A percentile compares a stretch with the other conserved stretches of the same genome.
These are phyloP conservation scores for Mycena galopus DNA, from an alignment of 768 basidiomycete species.

Conservation along the genomic window DNA sequence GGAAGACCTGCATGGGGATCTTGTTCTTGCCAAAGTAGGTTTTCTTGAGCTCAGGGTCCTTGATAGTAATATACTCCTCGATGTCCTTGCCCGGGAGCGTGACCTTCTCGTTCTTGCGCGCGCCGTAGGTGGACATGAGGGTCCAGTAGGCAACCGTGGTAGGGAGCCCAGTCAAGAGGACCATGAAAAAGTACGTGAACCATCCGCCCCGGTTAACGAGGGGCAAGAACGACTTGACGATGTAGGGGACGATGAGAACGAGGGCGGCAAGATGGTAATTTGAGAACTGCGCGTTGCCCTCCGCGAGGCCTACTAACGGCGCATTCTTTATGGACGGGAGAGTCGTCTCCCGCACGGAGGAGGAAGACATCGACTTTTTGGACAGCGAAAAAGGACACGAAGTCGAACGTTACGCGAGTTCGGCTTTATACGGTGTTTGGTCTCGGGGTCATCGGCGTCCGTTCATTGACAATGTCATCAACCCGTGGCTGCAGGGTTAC, in stretches of 20 bases:
- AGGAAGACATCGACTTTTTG: conserved; percentile 28
- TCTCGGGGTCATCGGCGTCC: too few relatives aligned
- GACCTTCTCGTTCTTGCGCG: conserved; percentile 88
- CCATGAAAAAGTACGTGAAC: conserved; percentile 87
- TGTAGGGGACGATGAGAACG: conserved; percentile 84
- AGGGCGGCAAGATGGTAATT: conserved; percentile 84
- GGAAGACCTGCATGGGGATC: conserved; percentile 97
- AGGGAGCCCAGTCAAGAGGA: conserved; percentile 81
- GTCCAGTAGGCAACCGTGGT: conserved; percentile 91
- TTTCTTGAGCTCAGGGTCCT: conserved; percentile 83
- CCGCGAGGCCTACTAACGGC: conserved; percentile 83
- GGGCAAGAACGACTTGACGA: conserved; percentile 87
- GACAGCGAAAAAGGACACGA: not conserved
- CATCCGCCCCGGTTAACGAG: conserved; percentile 87
- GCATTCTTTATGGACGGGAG: conserved; percentile 88
- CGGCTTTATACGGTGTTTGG: conserved; percentile 1
- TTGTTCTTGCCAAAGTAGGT: conserved; percentile 88
- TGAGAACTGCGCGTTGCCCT: conserved; percentile 88
- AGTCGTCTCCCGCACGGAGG: conserved; percentile 56
- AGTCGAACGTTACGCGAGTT: conserved; percentile 22
- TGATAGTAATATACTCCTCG: conserved; percentile 92
- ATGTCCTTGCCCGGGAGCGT: conserved; percentile 86
- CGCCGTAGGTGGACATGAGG: conserved; percentile 84
- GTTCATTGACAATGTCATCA: too few relatives aligned
- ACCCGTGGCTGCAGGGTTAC: too few relatives aligned